Evolutionary conservation across 768 basidiomycete species (phyloP).

Genomic region (Suillus brevipes): DNA sequence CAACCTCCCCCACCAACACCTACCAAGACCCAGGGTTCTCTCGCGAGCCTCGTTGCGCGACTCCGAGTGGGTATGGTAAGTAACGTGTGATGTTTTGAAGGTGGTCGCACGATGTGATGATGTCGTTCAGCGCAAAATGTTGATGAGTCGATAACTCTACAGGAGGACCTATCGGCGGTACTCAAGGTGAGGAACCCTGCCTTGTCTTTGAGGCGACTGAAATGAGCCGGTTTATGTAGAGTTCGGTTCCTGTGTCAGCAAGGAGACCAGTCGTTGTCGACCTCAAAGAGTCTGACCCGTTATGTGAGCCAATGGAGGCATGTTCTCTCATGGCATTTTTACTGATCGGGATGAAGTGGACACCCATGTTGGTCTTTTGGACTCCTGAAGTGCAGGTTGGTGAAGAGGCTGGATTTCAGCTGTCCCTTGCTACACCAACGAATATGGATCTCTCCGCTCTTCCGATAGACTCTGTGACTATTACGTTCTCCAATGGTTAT

Average conservation of each 20-base stretch:
- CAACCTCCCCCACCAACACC: no score
- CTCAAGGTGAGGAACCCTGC: constrained; percentile 52
- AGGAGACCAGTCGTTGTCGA: constrained; percentile 62
- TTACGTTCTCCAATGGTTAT: constrained; percentile 56
- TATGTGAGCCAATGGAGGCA: constrained; percentile 48
- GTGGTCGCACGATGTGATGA: neutral
- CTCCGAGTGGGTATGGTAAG: constrained; percentile 71
- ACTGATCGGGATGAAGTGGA: constrained; percentile 49
- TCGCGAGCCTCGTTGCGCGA: no score
- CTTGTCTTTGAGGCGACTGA: neutral
- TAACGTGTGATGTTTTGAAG: constrained; percentile 5
- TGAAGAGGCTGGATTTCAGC: constrained; percentile 70
- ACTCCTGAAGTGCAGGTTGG: constrained; percentile 56
- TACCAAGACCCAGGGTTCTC: no score
- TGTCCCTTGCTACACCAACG: constrained; percentile 57
- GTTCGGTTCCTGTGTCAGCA: constrained; percentile 62
- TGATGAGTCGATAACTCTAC: constrained; percentile 51
- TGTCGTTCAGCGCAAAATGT: constrained; percentile 36
- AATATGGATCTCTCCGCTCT: constrained; percentile 52
- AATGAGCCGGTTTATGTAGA: constrained; percentile 42
- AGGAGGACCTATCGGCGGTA: constrained; percentile 73
- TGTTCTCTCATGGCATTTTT: constrained; percentile 10
- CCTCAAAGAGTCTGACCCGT: constrained; percentile 58
- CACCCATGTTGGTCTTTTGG: constrained; percentile 73
- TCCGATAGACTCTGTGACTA: constrained; percentile 57